Conservation (phyloP, 148 eudicot genomes). For the Fagopyrum esculentum region DNA sequence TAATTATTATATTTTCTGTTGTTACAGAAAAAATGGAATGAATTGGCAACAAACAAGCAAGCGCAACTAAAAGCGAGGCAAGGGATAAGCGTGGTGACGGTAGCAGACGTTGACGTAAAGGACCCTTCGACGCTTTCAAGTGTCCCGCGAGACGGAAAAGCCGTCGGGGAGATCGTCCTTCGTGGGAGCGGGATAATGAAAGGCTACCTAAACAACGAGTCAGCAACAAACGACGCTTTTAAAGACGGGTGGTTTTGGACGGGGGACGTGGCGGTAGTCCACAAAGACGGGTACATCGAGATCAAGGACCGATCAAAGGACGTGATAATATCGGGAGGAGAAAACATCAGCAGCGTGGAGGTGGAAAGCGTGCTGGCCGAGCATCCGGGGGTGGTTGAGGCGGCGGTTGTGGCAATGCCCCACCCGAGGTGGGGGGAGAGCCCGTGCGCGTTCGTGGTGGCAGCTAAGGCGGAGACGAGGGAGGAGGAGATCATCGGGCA, state of each 20-base stretch:
- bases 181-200: conserved; percentile 89
- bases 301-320: conserved; percentile 77
- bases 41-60: conserved; percentile 25
- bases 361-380: conserved; percentile 43
- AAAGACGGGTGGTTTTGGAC: conserved; percentile 64
- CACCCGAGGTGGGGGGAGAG: conserved; percentile 83
- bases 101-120: conserved; percentile 62
- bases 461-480: conserved; percentile 7
- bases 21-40: conserved; percentile 42
- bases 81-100: conserved; percentile 52
- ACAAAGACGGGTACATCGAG: conserved; percentile 68
- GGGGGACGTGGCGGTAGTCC: conserved; percentile 77
- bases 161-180: conserved; percentile 65
- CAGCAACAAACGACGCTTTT: conserved; percentile 47
- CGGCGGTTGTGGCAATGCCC: conserved; percentile 80
- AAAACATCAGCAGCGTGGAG: conserved; percentile 83
- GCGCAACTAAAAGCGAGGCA: conserved; percentile 63
- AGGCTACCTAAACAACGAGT: conserved; percentile 56
- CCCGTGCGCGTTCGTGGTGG: conserved; percentile 67
- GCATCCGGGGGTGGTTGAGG: conserved; percentile 54
- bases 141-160: conserved; percentile 51
- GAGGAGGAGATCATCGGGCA: conserved; percentile 49
- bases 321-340: conserved; percentile 85
- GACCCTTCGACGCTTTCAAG: conserved; percentile 36
- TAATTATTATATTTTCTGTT: not conserved